A percentile compares a stretch with the other conserved stretches of the same genome.
phyloP scores from a whole-genome alignment of 2,329 filamentous ascomycete genomes.

The Teratosphaeria pseudoeucalypti region DNA sequence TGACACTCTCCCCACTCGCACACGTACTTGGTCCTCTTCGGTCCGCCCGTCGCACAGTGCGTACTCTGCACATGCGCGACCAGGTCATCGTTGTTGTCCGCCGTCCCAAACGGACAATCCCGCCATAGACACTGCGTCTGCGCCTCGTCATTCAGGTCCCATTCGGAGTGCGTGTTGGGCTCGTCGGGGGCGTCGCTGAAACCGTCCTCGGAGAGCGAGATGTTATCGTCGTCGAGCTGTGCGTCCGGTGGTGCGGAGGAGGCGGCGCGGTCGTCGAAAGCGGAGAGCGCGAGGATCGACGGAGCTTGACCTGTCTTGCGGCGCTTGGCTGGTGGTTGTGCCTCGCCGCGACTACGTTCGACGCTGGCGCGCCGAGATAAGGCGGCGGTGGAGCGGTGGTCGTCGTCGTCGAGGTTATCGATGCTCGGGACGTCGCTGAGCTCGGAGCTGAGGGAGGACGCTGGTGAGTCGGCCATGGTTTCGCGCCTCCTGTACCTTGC shows the following conservation, averaged over 20 bases:
- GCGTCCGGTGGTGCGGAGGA: conserved; percentile 28
- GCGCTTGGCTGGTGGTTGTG: conserved; percentile 29
- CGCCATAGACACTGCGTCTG: conserved; percentile 41
- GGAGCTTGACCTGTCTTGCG: conserved; percentile 22
- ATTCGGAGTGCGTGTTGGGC: conserved; percentile 32
- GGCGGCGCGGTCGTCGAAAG: conserved; percentile 14
- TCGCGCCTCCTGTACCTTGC: background rate
- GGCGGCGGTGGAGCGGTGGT: conserved; percentile 40
- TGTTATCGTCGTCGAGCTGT: conserved; percentile 44
- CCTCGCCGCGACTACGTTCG: conserved; percentile 26
- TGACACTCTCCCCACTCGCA: conserved; percentile 92
- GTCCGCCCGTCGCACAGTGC: conserved; percentile 62
- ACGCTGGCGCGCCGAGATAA: conserved; percentile 36
- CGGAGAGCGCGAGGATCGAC: conserved; percentile 10
- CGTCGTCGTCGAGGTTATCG: conserved; percentile 46
- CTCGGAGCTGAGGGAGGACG: conserved; percentile 36
- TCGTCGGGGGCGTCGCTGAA: conserved; percentile 61
- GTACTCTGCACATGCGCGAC: conserved; percentile 61
- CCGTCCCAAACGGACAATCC: conserved; percentile 38
- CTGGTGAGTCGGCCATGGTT: conserved; percentile 42
- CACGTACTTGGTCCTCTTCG: conserved; percentile 90
- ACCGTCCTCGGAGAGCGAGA: conserved; percentile 68
- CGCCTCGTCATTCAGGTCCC: conserved; percentile 31
- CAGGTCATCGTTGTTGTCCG: conserved; percentile 42
- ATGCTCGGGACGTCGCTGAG: conserved; percentile 56